Percentiles rank a stretch among this genome's conserved stretches.
Conservation (phyloP, 305 asterid species). For the Fraxinus latifolia region DNA sequence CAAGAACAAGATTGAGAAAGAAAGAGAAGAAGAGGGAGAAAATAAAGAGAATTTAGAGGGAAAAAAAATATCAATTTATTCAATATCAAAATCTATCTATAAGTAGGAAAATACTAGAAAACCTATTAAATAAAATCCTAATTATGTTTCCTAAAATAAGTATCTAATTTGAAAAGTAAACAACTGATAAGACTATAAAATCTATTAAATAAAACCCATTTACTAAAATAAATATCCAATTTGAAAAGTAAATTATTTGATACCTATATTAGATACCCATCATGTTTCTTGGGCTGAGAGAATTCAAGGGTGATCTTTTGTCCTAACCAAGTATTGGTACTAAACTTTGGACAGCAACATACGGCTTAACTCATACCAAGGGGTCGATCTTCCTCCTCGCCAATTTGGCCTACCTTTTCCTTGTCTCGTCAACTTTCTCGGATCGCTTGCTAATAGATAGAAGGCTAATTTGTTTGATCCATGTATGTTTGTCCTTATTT, state of each 20-base stretch:
- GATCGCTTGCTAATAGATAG: not conserved
- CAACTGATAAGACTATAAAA: too few species aligned
- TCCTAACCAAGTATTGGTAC: not conserved
- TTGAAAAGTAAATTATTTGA: not conserved
- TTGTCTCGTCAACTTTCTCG: not conserved
- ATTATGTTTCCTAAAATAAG: too few species aligned
- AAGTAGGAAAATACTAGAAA: too few species aligned
- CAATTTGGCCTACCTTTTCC: not conserved
- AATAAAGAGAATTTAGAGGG: too few species aligned
- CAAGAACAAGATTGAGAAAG: not conserved
- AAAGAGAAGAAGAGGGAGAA: too few species aligned
- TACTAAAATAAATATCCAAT: not conserved
- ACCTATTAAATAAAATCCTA: too few species aligned
- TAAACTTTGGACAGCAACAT: not conserved
- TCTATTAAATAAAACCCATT: not conserved
- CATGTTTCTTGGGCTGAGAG: not conserved
- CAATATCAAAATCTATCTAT: too few species aligned
- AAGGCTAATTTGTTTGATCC: not conserved
- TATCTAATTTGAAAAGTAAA: too few species aligned
- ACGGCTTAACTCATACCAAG: not conserved
- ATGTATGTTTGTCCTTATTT: not conserved
- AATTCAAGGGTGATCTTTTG: not conserved
- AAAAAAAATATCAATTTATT: too few species aligned
- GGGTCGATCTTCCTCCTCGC: not conserved
- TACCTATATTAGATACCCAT: not conserved